Percentiles rank a stretch among this genome's conserved stretches.
phyloP scores from a whole-genome alignment of 768 basidiomycete species.

The Epithele typhae region DNA sequence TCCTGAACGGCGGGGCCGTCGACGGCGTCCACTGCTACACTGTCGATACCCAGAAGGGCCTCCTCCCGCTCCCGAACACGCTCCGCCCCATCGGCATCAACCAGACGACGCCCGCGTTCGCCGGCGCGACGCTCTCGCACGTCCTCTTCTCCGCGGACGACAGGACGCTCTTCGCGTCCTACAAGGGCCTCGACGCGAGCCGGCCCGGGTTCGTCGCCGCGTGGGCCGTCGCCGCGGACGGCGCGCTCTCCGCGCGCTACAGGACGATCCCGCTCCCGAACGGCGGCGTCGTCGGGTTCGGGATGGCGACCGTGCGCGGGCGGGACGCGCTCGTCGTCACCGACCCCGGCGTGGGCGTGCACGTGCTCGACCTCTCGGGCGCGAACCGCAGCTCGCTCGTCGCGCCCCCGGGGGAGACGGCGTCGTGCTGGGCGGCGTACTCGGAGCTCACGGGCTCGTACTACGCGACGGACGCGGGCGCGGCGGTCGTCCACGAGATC shows the following conservation, averaged over 20 bases:
- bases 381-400: conserved; percentile 9
- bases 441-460: conserved; percentile 26
- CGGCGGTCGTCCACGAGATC: conserved; percentile 35
- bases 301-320: conserved; percentile 31
- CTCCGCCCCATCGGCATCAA: conserved; percentile 41
- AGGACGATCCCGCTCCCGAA: no score
- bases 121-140: conserved; percentile 41
- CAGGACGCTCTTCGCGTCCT: conserved; percentile 39
- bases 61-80: conserved; percentile 36
- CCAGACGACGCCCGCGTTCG: conserved; percentile 47
- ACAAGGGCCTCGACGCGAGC: conserved; percentile 36
- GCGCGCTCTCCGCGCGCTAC: conserved; percentile 36
- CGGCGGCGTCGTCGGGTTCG: conserved; percentile 28
- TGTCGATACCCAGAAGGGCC: conserved; percentile 40
- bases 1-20: conserved; percentile 31
- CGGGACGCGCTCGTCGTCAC: conserved; percentile 25
- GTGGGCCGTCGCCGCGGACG: conserved; percentile 41
- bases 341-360: conserved; percentile 27
- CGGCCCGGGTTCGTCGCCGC: conserved; percentile 49
- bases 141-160: conserved; percentile 44
- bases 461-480: conserved; percentile 25
- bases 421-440: conserved; percentile 27
- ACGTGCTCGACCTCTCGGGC: conserved; percentile 24
- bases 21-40: conserved; percentile 40
- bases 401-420: conserved; percentile 22